phyloP scores from a whole-genome alignment of 495 filamentous ascomycete species.

The Aspergillus campestris region DNA sequence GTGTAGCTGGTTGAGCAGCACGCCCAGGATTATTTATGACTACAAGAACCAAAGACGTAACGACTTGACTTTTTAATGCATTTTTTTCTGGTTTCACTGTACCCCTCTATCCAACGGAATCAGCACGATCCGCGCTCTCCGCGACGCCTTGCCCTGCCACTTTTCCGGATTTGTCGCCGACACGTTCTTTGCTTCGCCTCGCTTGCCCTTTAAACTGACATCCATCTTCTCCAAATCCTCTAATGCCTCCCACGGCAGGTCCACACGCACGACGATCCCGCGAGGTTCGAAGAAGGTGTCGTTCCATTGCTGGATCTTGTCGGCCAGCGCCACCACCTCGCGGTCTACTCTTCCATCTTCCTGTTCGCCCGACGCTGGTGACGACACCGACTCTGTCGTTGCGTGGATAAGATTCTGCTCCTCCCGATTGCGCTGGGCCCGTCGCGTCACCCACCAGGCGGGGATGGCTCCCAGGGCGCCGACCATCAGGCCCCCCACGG shows the following conservation, averaged over 20 bases:
- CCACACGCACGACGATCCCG: slow-evolving; percentile 29
- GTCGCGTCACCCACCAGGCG: slow-evolving; percentile 15
- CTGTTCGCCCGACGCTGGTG: too few species aligned
- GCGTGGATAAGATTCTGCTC: slow-evolving; percentile 21
- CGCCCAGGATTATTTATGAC: neutral
- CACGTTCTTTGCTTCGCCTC: neutral
- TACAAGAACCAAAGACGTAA: neutral
- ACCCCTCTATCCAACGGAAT: slow-evolving; percentile 16
- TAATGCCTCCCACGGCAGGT: slow-evolving; percentile 24
- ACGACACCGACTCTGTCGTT: slow-evolving; percentile 2
- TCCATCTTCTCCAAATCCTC: slow-evolving; percentile 20
- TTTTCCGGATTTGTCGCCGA: neutral
- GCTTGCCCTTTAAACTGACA: slow-evolving; percentile 3
- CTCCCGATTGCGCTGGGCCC: slow-evolving; percentile 14
- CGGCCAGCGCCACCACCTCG: slow-evolving; percentile 5
- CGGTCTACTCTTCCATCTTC: too few species aligned
- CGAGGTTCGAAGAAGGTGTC: slow-evolving; percentile 23
- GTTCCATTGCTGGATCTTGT: slow-evolving; percentile 27
- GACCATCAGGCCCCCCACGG: slow-evolving; percentile 26
- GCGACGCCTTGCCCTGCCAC: slow-evolving; percentile 13
- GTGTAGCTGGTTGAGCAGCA: neutral
- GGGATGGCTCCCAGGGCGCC: slow-evolving; percentile 26
- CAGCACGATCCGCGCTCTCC: slow-evolving; percentile 27
- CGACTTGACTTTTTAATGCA: neutral
- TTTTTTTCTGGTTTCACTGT: neutral